Base-by-base conservation (phyloP, 2,329 filamentous ascomycete genomes). In the Phialocephala sp. region DNA sequence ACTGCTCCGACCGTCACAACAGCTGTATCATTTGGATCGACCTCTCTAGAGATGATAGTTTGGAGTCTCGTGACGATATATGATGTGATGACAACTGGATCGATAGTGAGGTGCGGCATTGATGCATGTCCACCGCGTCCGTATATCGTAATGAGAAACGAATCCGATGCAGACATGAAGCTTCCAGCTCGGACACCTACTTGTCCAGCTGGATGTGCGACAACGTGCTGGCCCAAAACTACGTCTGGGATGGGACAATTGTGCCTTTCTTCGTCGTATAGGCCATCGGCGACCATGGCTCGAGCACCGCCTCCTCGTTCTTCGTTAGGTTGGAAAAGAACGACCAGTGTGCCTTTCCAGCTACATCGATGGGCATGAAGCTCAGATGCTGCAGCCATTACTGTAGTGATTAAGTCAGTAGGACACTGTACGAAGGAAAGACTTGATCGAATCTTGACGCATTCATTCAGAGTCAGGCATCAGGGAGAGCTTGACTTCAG, bases 291-390 rank as follows among this genome's bases (percentile, higher is more conserved):
- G 2, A 89, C 79, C 87, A 89, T 89, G 55, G 85, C 77, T 75
- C 83, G 83, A 0, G 89, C 89, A 0, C 89, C 89, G 0, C 80
- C 82, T 0, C 83, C 87, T 1, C 83, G 80, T 73, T 91, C 89
- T 73, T 91, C 89, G 1, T 85, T 84, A 0, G 89, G 89, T 70
- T 92, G 89, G 74, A 91, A 91, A 3, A 87, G 76, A 12, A 89
- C 74, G 2, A 92, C 76, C 20, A 91, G 70, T 0, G 87, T 91
- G 0, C 89, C 89, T 8, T 73, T 77, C 89, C 89, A 92, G 0
- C 68, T 43, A 0, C 80, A 68, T 75, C 20, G 45, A 50, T 79
- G 0, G 77, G 74, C 0, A 8, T 75, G 45, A 24, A 50, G 45
- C 8, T 50, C 8, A 8, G 20, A 50, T 3, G 45, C 45, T 9